phyloP scores from a whole-genome alignment of 164 flowering plant genomes.

The Chimonanthus praecox region DNA sequence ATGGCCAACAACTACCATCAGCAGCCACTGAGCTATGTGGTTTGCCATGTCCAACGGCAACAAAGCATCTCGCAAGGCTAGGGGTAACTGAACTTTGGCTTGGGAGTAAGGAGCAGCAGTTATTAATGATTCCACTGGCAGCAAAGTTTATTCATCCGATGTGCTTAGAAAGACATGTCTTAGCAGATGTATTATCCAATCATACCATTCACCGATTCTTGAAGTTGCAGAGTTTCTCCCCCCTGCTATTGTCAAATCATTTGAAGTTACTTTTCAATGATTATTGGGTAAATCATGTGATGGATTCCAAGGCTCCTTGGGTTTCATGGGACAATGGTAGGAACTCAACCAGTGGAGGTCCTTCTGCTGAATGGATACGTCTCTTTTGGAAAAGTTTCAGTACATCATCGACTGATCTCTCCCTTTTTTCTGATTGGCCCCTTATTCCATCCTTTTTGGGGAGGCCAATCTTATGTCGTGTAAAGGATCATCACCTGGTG shows the following conservation, averaged over 20 bases:
- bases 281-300: constrained; percentile 79
- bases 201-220: constrained; percentile 38
- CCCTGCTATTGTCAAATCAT: constrained; percentile 54
- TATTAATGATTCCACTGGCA: constrained; percentile 56
- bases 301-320: constrained; percentile 75
- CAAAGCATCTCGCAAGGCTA: constrained; percentile 49
- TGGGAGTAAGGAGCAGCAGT: constrained; percentile 71
- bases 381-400: constrained; percentile 75
- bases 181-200: constrained; percentile 52
- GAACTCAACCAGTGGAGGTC: constrained; percentile 55
- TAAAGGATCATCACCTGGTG: constrained; percentile 63
- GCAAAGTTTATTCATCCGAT: constrained; percentile 72
- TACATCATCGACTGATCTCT: constrained; percentile 50
- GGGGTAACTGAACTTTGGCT: constrained; percentile 78
- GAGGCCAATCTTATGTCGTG: constrained; percentile 84
- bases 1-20: constrained; percentile 33
- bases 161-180: constrained; percentile 51
- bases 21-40: constrained; percentile 67
- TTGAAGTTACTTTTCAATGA: constrained; percentile 70
- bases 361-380: constrained; percentile 88
- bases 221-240: constrained; percentile 63
- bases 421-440: constrained; percentile 92
- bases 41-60: constrained; percentile 83
- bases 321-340: constrained; percentile 75
- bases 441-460: constrained; percentile 92